Conservation (phyloP, 208 protist genomes). For the Leishmania aethiopica region DNA sequence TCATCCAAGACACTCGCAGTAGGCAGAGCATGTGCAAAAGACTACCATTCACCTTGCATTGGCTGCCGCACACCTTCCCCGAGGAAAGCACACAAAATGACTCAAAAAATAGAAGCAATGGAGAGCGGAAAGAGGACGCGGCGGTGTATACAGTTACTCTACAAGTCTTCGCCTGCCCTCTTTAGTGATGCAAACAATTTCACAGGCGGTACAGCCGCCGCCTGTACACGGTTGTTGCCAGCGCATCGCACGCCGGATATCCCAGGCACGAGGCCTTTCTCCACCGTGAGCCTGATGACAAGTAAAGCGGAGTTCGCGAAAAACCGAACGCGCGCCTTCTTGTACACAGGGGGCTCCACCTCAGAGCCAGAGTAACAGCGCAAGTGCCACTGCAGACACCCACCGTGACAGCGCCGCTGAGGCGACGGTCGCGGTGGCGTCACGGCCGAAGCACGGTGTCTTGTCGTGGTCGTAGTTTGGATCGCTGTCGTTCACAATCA, state of each 20-base stretch:
- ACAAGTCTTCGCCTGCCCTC: background rate
- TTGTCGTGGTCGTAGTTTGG: slow-evolving; percentile 36
- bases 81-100: background rate
- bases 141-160: background rate
- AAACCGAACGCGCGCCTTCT: background rate
- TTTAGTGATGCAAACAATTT: background rate
- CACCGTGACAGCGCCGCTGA: background rate
- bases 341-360: background rate
- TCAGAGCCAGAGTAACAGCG: background rate
- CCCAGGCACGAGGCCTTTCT: no score
- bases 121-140: background rate
- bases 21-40: background rate
- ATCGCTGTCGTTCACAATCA: slow-evolving; percentile 48
- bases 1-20: background rate
- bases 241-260: background rate
- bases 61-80: background rate
- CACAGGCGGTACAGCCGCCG: background rate
- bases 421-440: background rate
- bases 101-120: background rate
- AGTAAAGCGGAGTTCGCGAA: background rate
- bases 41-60: background rate
- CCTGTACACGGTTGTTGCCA: no score
- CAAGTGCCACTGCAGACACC: slow-evolving; percentile 4
- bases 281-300: background rate
- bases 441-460: slow-evolving; percentile 50